phyloP scores from a whole-genome alignment of 495 filamentous ascomycete species.

The Neurospora sp. region DNA sequence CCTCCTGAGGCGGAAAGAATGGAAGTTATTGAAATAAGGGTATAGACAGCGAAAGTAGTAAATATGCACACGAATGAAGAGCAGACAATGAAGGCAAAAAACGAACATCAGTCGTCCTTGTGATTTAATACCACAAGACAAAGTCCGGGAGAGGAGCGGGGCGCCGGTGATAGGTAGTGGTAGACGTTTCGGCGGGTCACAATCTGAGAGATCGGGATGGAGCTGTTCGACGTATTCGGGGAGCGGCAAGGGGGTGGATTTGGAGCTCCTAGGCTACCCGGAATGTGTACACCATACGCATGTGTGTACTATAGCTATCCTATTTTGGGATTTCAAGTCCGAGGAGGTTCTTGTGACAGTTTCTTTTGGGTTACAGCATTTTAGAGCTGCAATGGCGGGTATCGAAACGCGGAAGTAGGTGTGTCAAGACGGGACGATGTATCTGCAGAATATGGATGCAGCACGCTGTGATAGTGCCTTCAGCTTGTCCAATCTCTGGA shows the following conservation, averaged over 20 bases:
- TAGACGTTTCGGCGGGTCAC: constrained; percentile 2
- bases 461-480: background rate
- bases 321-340: background rate
- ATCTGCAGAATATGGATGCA: background rate
- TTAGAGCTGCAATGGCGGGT: background rate
- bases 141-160: background rate
- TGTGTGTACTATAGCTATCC: background rate
- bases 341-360: background rate
- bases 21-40: constrained; percentile 11
- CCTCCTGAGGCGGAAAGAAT: constrained; percentile 1
- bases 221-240: constrained; percentile 1
- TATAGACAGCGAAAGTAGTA: constrained; percentile 1
- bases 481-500: background rate
- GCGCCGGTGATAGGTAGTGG: background rate
- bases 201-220: constrained; percentile 11
- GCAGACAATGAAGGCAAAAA: background rate
- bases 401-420: background rate
- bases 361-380: background rate
- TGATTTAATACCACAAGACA: background rate
- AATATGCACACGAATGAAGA: background rate
- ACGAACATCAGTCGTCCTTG: background rate
- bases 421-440: background rate
- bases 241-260: constrained; percentile 1
- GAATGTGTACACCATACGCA: background rate
- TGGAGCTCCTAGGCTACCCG: background rate